Evolutionary conservation across 352 stramenopile species (phyloP), one percentile per base, ranked within the genome.

Genomic region (Phytopythium litorale): DNA sequence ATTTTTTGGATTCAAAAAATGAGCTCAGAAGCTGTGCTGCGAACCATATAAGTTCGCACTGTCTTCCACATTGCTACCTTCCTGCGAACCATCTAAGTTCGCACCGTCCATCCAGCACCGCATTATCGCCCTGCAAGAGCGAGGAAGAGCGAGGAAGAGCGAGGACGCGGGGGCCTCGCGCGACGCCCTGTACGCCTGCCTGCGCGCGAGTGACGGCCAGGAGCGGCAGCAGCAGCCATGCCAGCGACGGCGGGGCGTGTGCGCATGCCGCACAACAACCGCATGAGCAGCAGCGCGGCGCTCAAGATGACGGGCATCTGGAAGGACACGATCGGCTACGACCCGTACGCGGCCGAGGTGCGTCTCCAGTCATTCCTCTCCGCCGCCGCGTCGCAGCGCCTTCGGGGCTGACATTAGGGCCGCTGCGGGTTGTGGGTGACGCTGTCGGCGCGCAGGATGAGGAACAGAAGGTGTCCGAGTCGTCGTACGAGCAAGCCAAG

Each of bases 201-300:
- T 16, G 37, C 13, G 13, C 11, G 37, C 37, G 37, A 5, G 37
- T 43, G 12, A 18, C 3, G 37, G 11, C 37, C 13, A 61, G 15
- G 9, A 62, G n/a, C 35, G 30, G 15, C 35, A 35, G 15, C 53
- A 71, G 48, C 52, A 43, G 51, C 51, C 32, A 98, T 98, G 92
- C 89, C 89, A 59, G 85, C 94, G 19, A 89, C 83, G 23, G 73
- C 89, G 15, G 92, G 92, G 50, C 82, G 92, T 43, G 84, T 97
- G 73, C 88, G 93, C 58, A 99, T 98, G 94, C 96, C 96, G 68
- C 95, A 98, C 80, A 98, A 98, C 79, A 99, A 99, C 79, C 91
- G 94, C 68, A 96, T 99, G 81, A 92, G 94, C 69, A 98, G 92
- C 56, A 97, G 83, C 59, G 81, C 82, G 37, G 81, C 94, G 59